phyloP scores from a whole-genome alignment of 768 basidiomycete species.

The Amanita thiersii region DNA sequence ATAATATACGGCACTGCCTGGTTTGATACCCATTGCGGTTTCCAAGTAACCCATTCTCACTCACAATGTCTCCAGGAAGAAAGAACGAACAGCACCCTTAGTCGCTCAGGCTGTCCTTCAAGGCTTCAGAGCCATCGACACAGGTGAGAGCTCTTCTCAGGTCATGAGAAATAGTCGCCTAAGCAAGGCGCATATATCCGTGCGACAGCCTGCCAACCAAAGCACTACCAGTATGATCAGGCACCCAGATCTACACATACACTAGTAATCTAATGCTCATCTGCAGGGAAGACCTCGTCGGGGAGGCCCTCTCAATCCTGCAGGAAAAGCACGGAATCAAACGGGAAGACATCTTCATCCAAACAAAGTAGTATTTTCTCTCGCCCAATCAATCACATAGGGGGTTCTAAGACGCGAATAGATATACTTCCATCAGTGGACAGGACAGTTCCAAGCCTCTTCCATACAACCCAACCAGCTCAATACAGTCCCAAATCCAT shows the following conservation, averaged over 20 bases:
- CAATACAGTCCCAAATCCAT: conserved; percentile 51
- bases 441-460: conserved; percentile 65
- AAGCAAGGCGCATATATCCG: too few species aligned
- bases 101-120: conserved; percentile 65
- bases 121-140: conserved; percentile 80
- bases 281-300: conserved; percentile 79
- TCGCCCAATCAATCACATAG: neutral
- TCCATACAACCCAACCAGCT: conserved; percentile 56
- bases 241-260: too few species aligned
- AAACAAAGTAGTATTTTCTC: conserved; percentile 55
- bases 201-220: conserved; percentile 53
- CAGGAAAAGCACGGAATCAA: conserved; percentile 49
- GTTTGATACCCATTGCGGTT: conserved; percentile 18
- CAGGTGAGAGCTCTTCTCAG: conserved; percentile 36
- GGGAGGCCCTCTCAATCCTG: conserved; percentile 56
- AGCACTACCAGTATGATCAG: conserved; percentile 54
- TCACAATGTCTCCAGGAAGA: conserved; percentile 60
- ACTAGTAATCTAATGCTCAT: neutral
- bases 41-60: conserved; percentile 4
- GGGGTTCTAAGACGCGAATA: conserved; percentile 17
- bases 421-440: conserved; percentile 67
- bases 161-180: neutral
- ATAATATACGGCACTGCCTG: conserved; percentile 61
- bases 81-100: conserved; percentile 56
- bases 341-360: conserved; percentile 66